Evolutionary conservation across 441 rosid species (phyloP).

Genomic region (Erodium texanum): DNA sequence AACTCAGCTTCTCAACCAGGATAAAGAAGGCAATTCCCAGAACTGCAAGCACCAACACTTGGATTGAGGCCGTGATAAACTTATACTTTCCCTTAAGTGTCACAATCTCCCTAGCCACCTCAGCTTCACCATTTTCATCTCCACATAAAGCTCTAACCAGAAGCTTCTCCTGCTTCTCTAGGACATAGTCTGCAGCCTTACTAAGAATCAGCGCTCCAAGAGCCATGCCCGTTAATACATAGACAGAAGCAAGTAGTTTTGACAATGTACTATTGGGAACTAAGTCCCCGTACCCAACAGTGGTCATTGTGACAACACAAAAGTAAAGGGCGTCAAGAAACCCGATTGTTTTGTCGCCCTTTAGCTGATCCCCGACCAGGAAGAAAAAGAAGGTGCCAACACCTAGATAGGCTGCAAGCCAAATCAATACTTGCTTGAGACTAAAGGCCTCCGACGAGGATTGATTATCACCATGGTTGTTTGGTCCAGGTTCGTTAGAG

Average conservation of each 20-base stretch:
- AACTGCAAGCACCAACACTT: slow-evolving; percentile 26
- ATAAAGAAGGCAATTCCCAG: slow-evolving; percentile 30
- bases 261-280: slow-evolving; percentile 32
- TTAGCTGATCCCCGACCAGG: slow-evolving; percentile 29
- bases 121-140: slow-evolving; percentile 16
- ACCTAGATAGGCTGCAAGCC: slow-evolving; percentile 19
- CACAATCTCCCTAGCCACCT: slow-evolving; percentile 32
- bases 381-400: slow-evolving; percentile 34
- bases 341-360: slow-evolving; percentile 41
- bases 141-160: slow-evolving; percentile 33
- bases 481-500: background rate
- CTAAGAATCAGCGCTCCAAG: slow-evolving; percentile 39
- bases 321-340: slow-evolving; percentile 46
- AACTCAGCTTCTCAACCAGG: slow-evolving; percentile 25
- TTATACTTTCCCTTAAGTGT: slow-evolving; percentile 30
- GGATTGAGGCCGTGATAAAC: slow-evolving; percentile 18
- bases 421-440: background rate
- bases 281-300: slow-evolving; percentile 63
- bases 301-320: slow-evolving; percentile 47
- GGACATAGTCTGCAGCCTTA: slow-evolving; percentile 51
- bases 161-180: slow-evolving; percentile 41
- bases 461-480: background rate
- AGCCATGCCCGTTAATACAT: slow-evolving; percentile 44
- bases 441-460: background rate
- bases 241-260: slow-evolving; percentile 36